phyloP scores from a whole-genome alignment of 805 yeast genomes.

The Hanseniaspora osmophila region DNA sequence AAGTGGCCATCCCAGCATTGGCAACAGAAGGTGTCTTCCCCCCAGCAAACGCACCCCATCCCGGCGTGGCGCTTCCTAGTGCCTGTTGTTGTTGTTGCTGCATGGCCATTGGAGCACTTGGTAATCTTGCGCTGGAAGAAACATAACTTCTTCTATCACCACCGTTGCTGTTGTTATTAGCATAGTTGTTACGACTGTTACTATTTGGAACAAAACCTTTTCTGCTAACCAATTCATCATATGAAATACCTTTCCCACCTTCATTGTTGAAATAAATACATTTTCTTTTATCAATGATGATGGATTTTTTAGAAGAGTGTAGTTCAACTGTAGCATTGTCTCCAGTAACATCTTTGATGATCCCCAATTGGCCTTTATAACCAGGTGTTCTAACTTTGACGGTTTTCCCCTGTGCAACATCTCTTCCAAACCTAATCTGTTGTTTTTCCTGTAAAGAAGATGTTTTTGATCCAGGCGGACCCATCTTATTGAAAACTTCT shows the following conservation, averaged over 20 bases:
- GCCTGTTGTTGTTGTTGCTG: conserved; percentile 2
- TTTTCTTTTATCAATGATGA: conserved; percentile 69
- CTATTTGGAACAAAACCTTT: conserved; percentile 24
- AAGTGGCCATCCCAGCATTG: conserved; percentile 32
- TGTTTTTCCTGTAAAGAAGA: conserved; percentile 28
- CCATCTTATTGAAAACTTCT: conserved; percentile 27
- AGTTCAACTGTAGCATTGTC: conserved; percentile 83
- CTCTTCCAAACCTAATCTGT: conserved; percentile 57
- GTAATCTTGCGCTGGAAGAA: conserved; percentile 22
- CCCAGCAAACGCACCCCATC: conserved; percentile 27
- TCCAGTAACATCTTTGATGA: conserved; percentile 86
- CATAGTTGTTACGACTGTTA: too few relatives aligned
- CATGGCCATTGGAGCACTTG: conserved; percentile 22
- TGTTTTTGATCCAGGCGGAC: conserved; percentile 44
- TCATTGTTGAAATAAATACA: conserved; percentile 56
- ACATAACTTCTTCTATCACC: conserved; percentile 8
- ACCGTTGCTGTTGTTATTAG: conserved; percentile 4
- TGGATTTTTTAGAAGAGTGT: conserved; percentile 80
- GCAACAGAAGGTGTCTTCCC: conserved; percentile 21
- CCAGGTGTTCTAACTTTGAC: conserved; percentile 84
- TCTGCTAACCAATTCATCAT: conserved; percentile 58
- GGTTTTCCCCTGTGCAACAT: conserved; percentile 64
- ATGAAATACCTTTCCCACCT: conserved; percentile 57
- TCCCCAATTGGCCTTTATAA: conserved; percentile 88
- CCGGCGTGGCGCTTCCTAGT: conserved; percentile 31